Conservation (phyloP, 73 alveolate species). For the Tetrahymena borealis region DNA sequence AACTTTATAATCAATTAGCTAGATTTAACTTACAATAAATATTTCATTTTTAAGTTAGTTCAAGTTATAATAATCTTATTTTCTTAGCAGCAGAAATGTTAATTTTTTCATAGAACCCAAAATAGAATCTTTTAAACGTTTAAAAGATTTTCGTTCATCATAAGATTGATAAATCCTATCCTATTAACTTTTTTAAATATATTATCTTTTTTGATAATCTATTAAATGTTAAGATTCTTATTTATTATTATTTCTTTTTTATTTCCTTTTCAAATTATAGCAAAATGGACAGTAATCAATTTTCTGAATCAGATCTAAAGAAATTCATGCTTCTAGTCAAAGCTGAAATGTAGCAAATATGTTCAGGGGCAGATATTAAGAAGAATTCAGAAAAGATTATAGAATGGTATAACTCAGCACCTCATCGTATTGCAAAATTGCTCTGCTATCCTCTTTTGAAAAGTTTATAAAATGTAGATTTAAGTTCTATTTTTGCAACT, state of each 20-base stretch:
- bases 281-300: neutral
- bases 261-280: neutral
- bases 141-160: too few relatives aligned
- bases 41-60: too few relatives aligned
- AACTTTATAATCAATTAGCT: too few relatives aligned
- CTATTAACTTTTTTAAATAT: neutral
- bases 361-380: neutral
- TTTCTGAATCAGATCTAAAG: neutral
- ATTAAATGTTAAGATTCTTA: neutral
- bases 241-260: too few relatives aligned
- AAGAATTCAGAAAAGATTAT: neutral
- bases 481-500: neutral
- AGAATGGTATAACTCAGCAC: neutral
- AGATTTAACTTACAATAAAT: too few relatives aligned
- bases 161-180: too few relatives aligned
- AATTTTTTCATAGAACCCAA: too few relatives aligned
- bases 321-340: neutral
- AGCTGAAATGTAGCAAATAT: neutral
- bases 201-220: neutral
- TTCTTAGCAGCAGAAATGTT: too few relatives aligned
- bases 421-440: neutral
- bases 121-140: too few relatives aligned
- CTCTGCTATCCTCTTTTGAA: neutral
- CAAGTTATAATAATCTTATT: too few relatives aligned
- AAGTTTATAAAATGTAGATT: neutral